phyloP scores from a whole-genome alignment of 768 basidiomycete genomes.

The Collybia sordida region DNA sequence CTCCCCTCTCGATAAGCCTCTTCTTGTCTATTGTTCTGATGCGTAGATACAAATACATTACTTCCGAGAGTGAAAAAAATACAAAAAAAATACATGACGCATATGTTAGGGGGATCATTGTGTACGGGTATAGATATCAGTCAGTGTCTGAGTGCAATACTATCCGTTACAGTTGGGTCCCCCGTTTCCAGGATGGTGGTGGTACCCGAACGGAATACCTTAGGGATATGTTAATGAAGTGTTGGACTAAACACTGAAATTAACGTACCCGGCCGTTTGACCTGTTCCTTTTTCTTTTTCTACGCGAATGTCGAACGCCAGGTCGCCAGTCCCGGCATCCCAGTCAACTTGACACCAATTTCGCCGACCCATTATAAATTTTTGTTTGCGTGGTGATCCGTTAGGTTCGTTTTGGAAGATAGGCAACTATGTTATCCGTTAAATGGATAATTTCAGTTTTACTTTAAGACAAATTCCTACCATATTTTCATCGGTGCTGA shows the following conservation, averaged over 20 bases:
- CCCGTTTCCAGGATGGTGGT: conserved; percentile 21
- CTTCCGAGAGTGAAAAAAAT: background rate
- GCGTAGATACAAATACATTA: background rate
- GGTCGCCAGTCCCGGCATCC: conserved; percentile 55
- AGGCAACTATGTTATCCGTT: conserved; percentile 50
- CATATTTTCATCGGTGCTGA: conserved; percentile 87
- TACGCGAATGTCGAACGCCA: conserved; percentile 83
- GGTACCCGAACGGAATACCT: conserved; percentile 22
- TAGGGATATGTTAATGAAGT: background rate
- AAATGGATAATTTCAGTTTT: background rate
- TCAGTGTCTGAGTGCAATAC: background rate
- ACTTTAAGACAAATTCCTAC: conserved; percentile 31
- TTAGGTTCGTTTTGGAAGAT: conserved; percentile 77
- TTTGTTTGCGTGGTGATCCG: conserved; percentile 72
- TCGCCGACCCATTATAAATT: conserved; percentile 81
- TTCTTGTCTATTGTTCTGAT: background rate
- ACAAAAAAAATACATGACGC: background rate
- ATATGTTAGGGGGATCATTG: background rate
- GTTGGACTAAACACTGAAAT: background rate
- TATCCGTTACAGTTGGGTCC: background rate
- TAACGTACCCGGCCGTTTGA: conserved; percentile 72
- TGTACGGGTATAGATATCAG: too few species aligned
- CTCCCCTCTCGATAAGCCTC: too few species aligned
- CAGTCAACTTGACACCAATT: conserved; percentile 83
- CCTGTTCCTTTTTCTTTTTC: conserved; percentile 85